These are phyloP conservation scores for Craspedostauros australis DNA, from an alignment of 108 stramenopile species.

Conservation along the genomic window DNA sequence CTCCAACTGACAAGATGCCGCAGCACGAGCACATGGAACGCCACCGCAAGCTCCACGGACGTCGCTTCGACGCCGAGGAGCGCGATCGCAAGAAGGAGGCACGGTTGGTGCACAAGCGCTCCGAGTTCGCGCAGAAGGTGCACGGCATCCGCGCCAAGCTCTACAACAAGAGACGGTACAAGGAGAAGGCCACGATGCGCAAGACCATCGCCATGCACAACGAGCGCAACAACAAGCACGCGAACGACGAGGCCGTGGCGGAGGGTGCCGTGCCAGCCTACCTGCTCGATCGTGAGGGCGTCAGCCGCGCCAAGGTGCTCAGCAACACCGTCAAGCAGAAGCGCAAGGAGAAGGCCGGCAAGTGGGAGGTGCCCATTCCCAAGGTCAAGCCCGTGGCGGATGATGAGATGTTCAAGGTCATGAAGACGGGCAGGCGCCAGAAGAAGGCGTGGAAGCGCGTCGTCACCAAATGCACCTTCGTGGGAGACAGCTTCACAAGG, in stretches of 20 bases:
- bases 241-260: slow-evolving; percentile 91
- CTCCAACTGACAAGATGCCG: slow-evolving; percentile 91
- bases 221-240: slow-evolving; percentile 92
- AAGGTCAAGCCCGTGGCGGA: slow-evolving; percentile 99
- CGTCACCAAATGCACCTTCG: slow-evolving; percentile 98
- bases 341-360: slow-evolving; percentile 99
- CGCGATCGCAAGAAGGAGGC: slow-evolving; percentile 96
- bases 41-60: slow-evolving; percentile 97
- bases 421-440: slow-evolving; percentile 87
- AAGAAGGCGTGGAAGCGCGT: slow-evolving; percentile 98
- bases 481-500: slow-evolving; percentile 95
- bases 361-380: slow-evolving; percentile 99
- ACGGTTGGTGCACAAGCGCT: slow-evolving; percentile 90
- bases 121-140: slow-evolving; percentile 95
- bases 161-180: slow-evolving; percentile 94
- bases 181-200: slow-evolving; percentile 99
- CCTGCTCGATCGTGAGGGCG: slow-evolving; percentile 97
- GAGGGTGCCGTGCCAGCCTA: slow-evolving; percentile 97
- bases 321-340: slow-evolving; percentile 99
- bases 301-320: slow-evolving; percentile 95
- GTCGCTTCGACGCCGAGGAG: slow-evolving; percentile 93
- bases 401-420: slow-evolving; percentile 98
- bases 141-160: slow-evolving; percentile 96
- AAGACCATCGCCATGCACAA: slow-evolving; percentile 99
- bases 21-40: slow-evolving; percentile 99